Base-by-base conservation (phyloP, 1,284 basidiomycete genomes). In the Melampsora medusae region DNA sequence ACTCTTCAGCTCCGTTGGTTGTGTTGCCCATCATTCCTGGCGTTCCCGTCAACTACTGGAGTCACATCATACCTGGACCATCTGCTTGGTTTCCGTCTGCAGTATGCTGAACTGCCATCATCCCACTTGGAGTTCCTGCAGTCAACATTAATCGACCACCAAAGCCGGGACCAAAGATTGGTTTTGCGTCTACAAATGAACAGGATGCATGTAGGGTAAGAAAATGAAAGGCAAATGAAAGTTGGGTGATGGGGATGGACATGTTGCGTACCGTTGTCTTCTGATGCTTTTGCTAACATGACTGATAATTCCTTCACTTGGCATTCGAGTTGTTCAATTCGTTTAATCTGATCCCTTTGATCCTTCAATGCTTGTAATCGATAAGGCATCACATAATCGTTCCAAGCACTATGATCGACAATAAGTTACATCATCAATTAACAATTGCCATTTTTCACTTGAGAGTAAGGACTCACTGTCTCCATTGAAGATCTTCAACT, bases 401-500 rank as follows among this genome's bases (percentile, higher is more conserved):
- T 76, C 79, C 60, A 66, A 78, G 53, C 64, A 66, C 56, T 48
- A 65, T 22, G 56, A 22, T 56, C 68, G 71, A 74, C 33, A 22
- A 42, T 49, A 53, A 42, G 4, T 19, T 61, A 49, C 38, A 64
- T 82, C 84, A 22, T 53, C 14, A 46, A 6, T 22, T 22, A 33
- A 53, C 33, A 70, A 90, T 89, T 86, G 87, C 22, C 42, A 46
- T 46, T 46, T 16, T 46, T 46, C 14, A 16, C 9, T 46, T 14
- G 42, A 81, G 89, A 90, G 6, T 84, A 92, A 98, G 0, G 95
- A 95, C 91, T 93, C 95, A 81, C 91, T 97, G 90, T 82, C 92
- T 90, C 97, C 97, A 99, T 79, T 91, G 92, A 53, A 97, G 85
- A 84, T 98, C 96, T 84, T 95, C 92, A 46, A 97, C 92, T 77